Conservation (phyloP, 1,139 yeast species). For the Lodderomyces oxycetoniae region DNA sequence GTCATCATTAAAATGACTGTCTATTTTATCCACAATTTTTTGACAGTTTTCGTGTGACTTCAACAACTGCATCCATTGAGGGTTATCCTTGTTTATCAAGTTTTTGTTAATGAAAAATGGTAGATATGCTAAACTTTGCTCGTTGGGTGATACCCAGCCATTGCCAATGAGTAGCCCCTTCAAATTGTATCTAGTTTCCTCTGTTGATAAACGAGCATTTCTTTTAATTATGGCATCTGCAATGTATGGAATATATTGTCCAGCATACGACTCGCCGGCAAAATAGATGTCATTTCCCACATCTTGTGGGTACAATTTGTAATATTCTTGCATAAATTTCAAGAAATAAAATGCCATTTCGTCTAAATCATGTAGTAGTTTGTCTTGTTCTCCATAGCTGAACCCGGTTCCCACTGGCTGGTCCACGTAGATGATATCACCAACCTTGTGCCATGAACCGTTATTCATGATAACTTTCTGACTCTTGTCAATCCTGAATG, state of each 20-base stretch:
- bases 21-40: slow-evolving; percentile 37
- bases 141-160: slow-evolving; percentile 93
- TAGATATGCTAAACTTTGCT: slow-evolving; percentile 75
- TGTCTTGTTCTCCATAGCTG: slow-evolving; percentile 46
- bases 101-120: slow-evolving; percentile 66
- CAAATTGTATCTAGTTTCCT: slow-evolving; percentile 36
- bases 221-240: slow-evolving; percentile 57
- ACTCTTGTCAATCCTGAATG: slow-evolving; percentile 56
- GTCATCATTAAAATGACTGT: slow-evolving; percentile 21
- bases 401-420: slow-evolving; percentile 97
- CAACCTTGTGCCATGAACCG: slow-evolving; percentile 83
- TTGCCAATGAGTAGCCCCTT: slow-evolving; percentile 81
- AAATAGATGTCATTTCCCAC: slow-evolving; percentile 58
- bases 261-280: slow-evolving; percentile 97
- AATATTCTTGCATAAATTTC: slow-evolving; percentile 62
- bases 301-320: slow-evolving; percentile 71
- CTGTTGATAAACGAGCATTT: slow-evolving; percentile 29
- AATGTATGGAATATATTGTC: slow-evolving; percentile 90
- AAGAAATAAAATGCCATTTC: slow-evolving; percentile 60
- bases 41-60: slow-evolving; percentile 61
- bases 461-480: slow-evolving; percentile 49
- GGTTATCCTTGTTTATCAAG: slow-evolving; percentile 41
- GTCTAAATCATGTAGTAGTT: slow-evolving; percentile 54
- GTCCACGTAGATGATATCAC: slow-evolving; percentile 80
- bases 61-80: slow-evolving; percentile 37